Percentiles rank a stretch among this genome's conserved stretches.
Evolutionary conservation across 2,329 filamentous ascomycete genomes (phyloP).

Genomic region (Fusarium scirpi): DNA sequence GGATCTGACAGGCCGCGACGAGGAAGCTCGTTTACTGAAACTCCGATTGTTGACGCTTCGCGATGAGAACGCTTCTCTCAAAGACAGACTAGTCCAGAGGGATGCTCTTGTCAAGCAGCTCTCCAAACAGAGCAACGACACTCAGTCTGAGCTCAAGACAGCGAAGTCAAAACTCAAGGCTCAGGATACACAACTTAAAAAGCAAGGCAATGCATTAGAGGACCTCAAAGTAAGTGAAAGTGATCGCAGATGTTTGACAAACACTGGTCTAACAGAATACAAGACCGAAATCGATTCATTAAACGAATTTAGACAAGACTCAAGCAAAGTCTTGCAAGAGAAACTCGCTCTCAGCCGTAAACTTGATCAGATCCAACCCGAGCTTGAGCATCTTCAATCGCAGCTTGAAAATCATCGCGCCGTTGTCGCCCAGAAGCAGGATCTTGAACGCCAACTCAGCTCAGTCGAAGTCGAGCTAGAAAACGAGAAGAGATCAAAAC

Average conservation of each 20-base stretch:
- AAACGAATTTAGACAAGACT: slow-evolving; percentile 74
- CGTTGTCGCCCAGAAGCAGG: slow-evolving; percentile 81
- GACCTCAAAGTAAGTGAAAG: slow-evolving; percentile 58
- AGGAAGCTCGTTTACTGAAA: slow-evolving; percentile 77
- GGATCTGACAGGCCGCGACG: slow-evolving; percentile 77
- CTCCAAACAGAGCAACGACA: slow-evolving; percentile 54
- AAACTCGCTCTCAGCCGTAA: slow-evolving; percentile 67
- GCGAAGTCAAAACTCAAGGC: slow-evolving; percentile 57
- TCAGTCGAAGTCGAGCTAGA: slow-evolving; percentile 84
- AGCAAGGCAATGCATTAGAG: slow-evolving; percentile 62
- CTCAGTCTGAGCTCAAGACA: slow-evolving; percentile 58
- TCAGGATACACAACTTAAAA: slow-evolving; percentile 62
- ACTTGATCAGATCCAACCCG: slow-evolving; percentile 64
- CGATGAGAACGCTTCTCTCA: slow-evolving; percentile 78
- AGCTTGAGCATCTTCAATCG: slow-evolving; percentile 67
- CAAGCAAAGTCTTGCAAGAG: slow-evolving; percentile 74
- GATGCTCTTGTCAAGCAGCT: slow-evolving; percentile 69
- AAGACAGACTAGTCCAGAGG: slow-evolving; percentile 70
- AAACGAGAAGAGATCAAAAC: slow-evolving; percentile 70
- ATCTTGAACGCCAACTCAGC: slow-evolving; percentile 81
- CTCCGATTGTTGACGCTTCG: slow-evolving; percentile 78
- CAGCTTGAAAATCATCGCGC: slow-evolving; percentile 72
- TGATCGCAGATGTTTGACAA: too few relatives aligned
- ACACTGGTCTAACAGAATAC: slow-evolving; percentile 7
- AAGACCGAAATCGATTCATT: slow-evolving; percentile 79